Evolutionary conservation across 2,329 filamentous ascomycete genomes (phyloP), one percentile per base, ranked within the genome.

Genomic region (Hypoxylon sp.): DNA sequence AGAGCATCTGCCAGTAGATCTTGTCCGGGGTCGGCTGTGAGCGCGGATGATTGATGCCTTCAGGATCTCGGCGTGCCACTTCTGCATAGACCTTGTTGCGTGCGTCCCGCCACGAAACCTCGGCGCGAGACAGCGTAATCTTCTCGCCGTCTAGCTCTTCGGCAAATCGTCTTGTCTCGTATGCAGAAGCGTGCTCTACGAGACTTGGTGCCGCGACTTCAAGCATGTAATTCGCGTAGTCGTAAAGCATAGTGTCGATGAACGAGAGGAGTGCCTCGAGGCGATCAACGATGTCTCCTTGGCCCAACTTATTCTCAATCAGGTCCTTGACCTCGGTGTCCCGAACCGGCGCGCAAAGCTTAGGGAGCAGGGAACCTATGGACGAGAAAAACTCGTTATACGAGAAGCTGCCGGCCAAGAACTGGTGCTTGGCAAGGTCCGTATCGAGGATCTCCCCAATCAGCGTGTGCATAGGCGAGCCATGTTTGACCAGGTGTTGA

Each of bases 221-320:
- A 46, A 95, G 78, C 67, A 93, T 81, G 69, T 91, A 94, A 71
- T 95, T 95, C 58, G 90, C 88, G 69, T 93, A 92, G 68, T 95
- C 91, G 56, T 91, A 86, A 20, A 90, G 84, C 77, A 94, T 88
- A 29, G 89, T 78, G 67, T 95, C 89, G 53, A 93, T 89, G 65
- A 91, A 89, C 24, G 86, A 84, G 50, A 92, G 83, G 1, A 95
- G 79, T 11, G 88, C 87, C 75, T 92, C 88, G 1, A 94, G 82
- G 61, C 91, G 88, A 69, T 90, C 87, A 13, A 92, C 89, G 68
- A 92, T 84, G 69, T 87, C 83, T 3, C 86, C 84, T 18, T 81
- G 78, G 42, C 75, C 74, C 7, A 88, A 76, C 62, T 85, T 83
- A 58, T 87, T 85, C 46, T 88, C 83, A 1, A 87, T 79, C 17